Base-by-base conservation (phyloP, 768 basidiomycete species). In the Leccinum variicolor region DNA sequence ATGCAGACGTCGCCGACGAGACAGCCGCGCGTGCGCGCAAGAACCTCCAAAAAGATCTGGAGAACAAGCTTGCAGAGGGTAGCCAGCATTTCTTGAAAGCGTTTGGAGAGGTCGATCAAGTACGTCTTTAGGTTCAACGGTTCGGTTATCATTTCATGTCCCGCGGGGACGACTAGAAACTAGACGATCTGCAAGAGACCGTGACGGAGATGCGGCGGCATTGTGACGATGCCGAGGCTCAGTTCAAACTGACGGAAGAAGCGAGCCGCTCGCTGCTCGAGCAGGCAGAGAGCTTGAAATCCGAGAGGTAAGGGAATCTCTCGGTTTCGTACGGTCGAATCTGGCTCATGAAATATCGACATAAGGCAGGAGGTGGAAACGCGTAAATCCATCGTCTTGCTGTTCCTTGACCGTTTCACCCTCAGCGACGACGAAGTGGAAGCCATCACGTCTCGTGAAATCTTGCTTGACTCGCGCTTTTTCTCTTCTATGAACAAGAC, bases 401-500 rank as follows among this genome's bases (percentile, higher is more conserved):
- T 89, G 13, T 98, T 99, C 74, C 82, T 99, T 23, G 73, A 80
- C 0, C 85, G 89, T 2, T 99, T 98, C 73, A 97, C 94, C 1
- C 83, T 98, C 14, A 82, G 74, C 4, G 81, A 88, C 2, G 77
- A 80, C 13, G 94, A 98, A 66, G 73, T 82, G 1, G 83, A 87
- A 29, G 84, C 87, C 0, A 77, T 99, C 39, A 84, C 84, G 0
- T 92, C 91, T 10, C 76, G 92, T 36, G 88, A 95, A 29, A 80
- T 94, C 5, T 82, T 88, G 6, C 79, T 97, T 17, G 88, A 89
- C 0, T 69, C 77, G 6, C 77, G 76, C 2, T 87, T 99, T 66
- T 98, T 98, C 69, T 74, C 79, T 3, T 90, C 91, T 0, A 90
- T 98, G 86, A 89, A 92, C 71, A 89, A 89, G 68, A 87, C 91